These are phyloP conservation scores for Stromatinia cepivora DNA, from an alignment of 2,329 filamentous ascomycete species.

Conservation along the genomic window DNA sequence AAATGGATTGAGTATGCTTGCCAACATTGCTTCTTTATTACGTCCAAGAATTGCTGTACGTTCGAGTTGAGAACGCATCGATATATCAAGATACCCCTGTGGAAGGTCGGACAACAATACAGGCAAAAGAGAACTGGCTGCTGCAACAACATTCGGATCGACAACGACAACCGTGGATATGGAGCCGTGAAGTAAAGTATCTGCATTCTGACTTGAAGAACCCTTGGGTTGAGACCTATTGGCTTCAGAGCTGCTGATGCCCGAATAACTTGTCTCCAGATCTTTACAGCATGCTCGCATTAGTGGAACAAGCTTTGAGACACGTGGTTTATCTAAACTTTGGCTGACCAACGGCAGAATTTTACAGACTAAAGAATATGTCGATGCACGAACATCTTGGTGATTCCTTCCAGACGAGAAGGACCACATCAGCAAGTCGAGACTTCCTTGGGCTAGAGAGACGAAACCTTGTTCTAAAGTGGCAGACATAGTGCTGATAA, in stretches of 20 bases:
- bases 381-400: slow-evolving; percentile 56
- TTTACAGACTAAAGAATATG: slow-evolving; percentile 59
- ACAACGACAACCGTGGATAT: slow-evolving; percentile 42
- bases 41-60: slow-evolving; percentile 73
- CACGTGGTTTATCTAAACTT: slow-evolving; percentile 63
- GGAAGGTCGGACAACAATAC: slow-evolving; percentile 63
- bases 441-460: slow-evolving; percentile 60
- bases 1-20: slow-evolving; percentile 79
- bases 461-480: slow-evolving; percentile 59
- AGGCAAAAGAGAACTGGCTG: slow-evolving; percentile 64
- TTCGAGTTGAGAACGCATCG: slow-evolving; percentile 73
- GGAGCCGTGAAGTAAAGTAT: slow-evolving; percentile 60
- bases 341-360: slow-evolving; percentile 58
- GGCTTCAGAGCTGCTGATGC: slow-evolving; percentile 36
- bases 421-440: slow-evolving; percentile 72
- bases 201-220: slow-evolving; percentile 59
- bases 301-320: slow-evolving; percentile 62
- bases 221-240: slow-evolving; percentile 38
- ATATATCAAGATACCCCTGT: slow-evolving; percentile 66
- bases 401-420: slow-evolving; percentile 60
- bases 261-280: slow-evolving; percentile 53
- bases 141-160: slow-evolving; percentile 50
- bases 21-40: slow-evolving; percentile 71
- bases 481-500: slow-evolving; percentile 58
- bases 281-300: slow-evolving; percentile 74